phyloP scores from a whole-genome alignment of 2,329 filamentous ascomycete species.

The Sporothrix luriei region DNA sequence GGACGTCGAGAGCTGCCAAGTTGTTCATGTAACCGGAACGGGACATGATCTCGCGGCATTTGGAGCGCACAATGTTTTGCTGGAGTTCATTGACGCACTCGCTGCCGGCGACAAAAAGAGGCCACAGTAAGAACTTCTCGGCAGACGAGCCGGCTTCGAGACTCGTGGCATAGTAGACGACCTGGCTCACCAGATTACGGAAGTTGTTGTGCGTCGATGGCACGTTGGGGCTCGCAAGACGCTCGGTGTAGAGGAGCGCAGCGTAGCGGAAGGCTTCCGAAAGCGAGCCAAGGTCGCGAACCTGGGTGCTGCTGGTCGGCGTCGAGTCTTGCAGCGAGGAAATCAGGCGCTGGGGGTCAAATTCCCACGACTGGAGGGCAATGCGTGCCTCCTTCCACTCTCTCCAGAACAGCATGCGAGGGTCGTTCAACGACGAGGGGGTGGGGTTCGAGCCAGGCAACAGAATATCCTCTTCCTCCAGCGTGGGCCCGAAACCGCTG shows the following conservation, averaged over 20 bases:
- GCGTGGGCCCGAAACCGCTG: constrained; percentile 58
- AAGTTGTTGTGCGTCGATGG: constrained; percentile 76
- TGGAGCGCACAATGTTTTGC: constrained; percentile 74
- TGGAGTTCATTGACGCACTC: constrained; percentile 84
- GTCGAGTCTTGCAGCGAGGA: constrained; percentile 43
- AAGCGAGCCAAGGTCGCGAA: constrained; percentile 75
- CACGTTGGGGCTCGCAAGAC: constrained; percentile 74
- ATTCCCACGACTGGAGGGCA: constrained; percentile 79
- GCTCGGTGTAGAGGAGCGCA: constrained; percentile 85
- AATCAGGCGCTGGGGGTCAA: constrained; percentile 59
- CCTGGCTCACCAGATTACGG: constrained; percentile 78
- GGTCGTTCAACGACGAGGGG: constrained; percentile 57
- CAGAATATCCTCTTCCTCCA: constrained; percentile 59
- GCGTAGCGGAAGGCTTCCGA: constrained; percentile 90
- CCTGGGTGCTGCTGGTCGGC: constrained; percentile 60
- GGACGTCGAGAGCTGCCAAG: constrained; percentile 77
- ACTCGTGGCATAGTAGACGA: constrained; percentile 79
- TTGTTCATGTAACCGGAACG: constrained; percentile 95
- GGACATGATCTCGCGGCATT: constrained; percentile 82
- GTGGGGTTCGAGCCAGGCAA: constrained; percentile 47
- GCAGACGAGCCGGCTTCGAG: constrained; percentile 71
- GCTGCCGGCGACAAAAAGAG: constrained; percentile 84
- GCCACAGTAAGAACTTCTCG: constrained; percentile 92
- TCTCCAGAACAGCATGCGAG: constrained; percentile 71
- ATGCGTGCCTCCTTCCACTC: constrained; percentile 82